Percentiles rank a stretch among this genome's conserved stretches.
Evolutionary conservation across 345 rosid genomes (phyloP).

Genomic region (Garcia nutans): DNA sequence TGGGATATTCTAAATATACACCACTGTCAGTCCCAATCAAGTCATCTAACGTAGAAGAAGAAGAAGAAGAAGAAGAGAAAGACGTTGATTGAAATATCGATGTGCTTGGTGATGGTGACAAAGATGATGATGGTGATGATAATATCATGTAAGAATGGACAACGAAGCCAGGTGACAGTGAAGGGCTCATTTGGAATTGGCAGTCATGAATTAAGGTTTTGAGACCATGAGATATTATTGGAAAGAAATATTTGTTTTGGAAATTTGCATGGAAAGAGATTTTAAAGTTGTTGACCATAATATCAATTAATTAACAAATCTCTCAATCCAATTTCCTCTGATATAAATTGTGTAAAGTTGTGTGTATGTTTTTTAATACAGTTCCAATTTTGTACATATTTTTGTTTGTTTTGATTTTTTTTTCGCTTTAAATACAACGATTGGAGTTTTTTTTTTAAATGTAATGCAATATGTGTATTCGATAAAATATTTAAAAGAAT

Average conservation of each 20-base stretch:
- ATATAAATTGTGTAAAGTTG: too few species aligned
- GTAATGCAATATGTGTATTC: too few species aligned
- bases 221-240: conserved; percentile 24
- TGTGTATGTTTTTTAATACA: too few species aligned
- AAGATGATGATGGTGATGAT: conserved; percentile 6
- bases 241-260: background rate
- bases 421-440: too few species aligned
- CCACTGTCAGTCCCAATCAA: conserved; percentile 45
- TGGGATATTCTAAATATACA: conserved; percentile 19
- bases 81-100: conserved; percentile 12
- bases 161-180: background rate
- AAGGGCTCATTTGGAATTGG: background rate
- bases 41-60: conserved; percentile 31
- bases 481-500: too few species aligned
- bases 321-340: too few species aligned
- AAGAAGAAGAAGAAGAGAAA: conserved; percentile 20
- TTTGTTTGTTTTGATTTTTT: too few species aligned
- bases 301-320: too few species aligned
- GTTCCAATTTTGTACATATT: too few species aligned
- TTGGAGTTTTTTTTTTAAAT: too few species aligned
- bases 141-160: conserved; percentile 21
- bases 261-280: conserved; percentile 18
- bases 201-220: conserved; percentile 29
- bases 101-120: background rate
- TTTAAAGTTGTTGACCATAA: conserved; percentile 15